Conservation (phyloP, 75 land plant genomes). For the Pinus taeda region DNA sequence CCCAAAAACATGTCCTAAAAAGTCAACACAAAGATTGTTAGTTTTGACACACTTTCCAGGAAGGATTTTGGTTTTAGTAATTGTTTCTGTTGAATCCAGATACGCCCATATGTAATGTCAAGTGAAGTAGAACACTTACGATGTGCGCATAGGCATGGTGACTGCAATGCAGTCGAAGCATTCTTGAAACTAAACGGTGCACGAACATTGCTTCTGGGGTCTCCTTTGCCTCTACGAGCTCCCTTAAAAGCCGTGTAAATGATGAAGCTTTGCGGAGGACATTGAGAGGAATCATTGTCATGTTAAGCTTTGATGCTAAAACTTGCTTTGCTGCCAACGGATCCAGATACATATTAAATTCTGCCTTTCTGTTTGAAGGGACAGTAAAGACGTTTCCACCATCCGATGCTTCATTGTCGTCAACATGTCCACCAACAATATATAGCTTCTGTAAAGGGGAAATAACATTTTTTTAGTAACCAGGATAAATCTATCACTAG, state of each 20-base stretch:
- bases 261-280: slow-evolving; percentile 27
- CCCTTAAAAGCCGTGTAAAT: slow-evolving; percentile 21
- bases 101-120: too few relatives aligned
- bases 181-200: slow-evolving; percentile 32
- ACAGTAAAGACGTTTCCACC: slow-evolving; percentile 63
- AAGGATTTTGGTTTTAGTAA: too few relatives aligned
- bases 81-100: too few relatives aligned
- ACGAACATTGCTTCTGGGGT: slow-evolving; percentile 58
- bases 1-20: slow-evolving; percentile 62
- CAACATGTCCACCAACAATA: slow-evolving; percentile 61
- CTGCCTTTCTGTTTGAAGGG: slow-evolving; percentile 52
- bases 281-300: slow-evolving; percentile 59
- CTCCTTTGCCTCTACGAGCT: slow-evolving; percentile 16
- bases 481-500: too few relatives aligned
- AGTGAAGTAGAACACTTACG: slow-evolving; percentile 14
- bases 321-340: slow-evolving; percentile 71
- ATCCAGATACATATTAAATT: slow-evolving; percentile 76
- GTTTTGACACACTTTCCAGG: too few relatives aligned
- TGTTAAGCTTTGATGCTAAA: slow-evolving; percentile 41
- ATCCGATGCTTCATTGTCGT: neutral
- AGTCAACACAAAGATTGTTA: too few relatives aligned
- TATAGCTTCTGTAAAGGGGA: slow-evolving; percentile 46
- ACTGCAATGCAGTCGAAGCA: slow-evolving; percentile 24
- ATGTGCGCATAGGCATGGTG: slow-evolving; percentile 38
- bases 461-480: too few relatives aligned